Base-by-base conservation (phyloP, 257 asterid species). In the Osmanthus fragrans region DNA sequence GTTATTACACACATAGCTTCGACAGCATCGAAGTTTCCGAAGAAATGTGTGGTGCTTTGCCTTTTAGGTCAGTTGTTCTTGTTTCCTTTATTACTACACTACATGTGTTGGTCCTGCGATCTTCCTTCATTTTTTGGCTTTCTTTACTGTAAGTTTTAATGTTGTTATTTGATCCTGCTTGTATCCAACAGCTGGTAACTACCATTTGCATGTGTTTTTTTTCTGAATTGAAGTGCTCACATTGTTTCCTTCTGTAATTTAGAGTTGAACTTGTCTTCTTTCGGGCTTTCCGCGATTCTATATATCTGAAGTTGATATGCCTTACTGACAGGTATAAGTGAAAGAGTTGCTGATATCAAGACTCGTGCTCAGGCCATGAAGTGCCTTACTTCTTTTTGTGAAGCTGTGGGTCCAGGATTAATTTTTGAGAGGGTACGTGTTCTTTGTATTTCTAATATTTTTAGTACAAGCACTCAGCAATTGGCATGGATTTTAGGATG, bases 331-430 rank as follows among this genome's bases (percentile, higher is more conserved):
- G 99, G 99, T 73, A 80, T 93, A 73, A 82, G 96, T 79, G 99
- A 96, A 81, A 90, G 99, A 82, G 97, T 96, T 76, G 99, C 99
- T 83, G 99, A 96, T 84, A 93, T 96, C 82, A 96, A 96, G 93
- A 93, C 97, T 54, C 96, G 98, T 80, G 86, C 86, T 86, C 97
- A 87, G 79, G 92, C 97, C 80, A 96, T 90, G 97, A 96, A 90
- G 84, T 92, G 99, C 83, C 97, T 93, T 36, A 90, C 99, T 73
- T 85, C 93, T 15, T 96, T 93, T 78, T 96, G 95, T 85, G 99
- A 96, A 90, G 96, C 98, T 73, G 98, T 89, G 77, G 96, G 98
- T 69, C 99, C 99, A 18, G 99, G 96, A 37, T 96, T 96, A 85
- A 76, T 96, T 78, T 89, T 93, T 82, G 98, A 96, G 80, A 89